Evolutionary conservation across 2,329 filamentous ascomycete genomes (phyloP), one percentile per base, ranked within the genome.

Genomic region (Sarocladium oryzae): DNA sequence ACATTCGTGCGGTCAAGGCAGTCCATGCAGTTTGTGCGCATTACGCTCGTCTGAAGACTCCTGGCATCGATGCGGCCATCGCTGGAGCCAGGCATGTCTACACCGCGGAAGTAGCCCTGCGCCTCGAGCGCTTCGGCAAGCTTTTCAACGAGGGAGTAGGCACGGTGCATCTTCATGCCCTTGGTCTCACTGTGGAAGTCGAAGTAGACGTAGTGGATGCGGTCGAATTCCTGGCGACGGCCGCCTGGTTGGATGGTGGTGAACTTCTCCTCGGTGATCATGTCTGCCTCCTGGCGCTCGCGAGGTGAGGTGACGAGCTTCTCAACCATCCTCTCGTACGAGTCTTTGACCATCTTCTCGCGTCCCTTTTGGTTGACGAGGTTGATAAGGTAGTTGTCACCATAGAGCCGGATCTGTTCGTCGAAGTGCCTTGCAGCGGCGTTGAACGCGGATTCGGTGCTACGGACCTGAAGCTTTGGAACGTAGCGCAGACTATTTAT

Each of bases 21-120:
- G 69, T 99, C 93, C 93, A 99, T 99, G 72, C 93, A 99, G 68
- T 99, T 99, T 35, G 93, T 96, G 51, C 93, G 85, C 56, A 99
- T 91, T 15, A 97, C 91, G 55, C 88, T 90, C 1, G 84, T 89
- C 74, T 99, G 93, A 56, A 82, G 78, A 55, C 81, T 85, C 56
- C 90, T 84, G 30, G 89, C 81, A 60, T 97, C 92, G 11, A 96
- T 77, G 16, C 81, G 82, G 26, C 86, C 87, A 53, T 84, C 77
- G 48, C 75, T 66, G 58, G 82, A 80, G 38, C 82, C 87, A 2
- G 90, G 88, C 73, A 86, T 87, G 66, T 96, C 89, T 24, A 92
- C 82, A 33, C 89, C 92, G 55, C 90, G 86, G 78, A 97, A 99
- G 71, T 99, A 99, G 58, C 87, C 84, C 59, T 95, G 90, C 36